Conservation (phyloP, 495 filamentous ascomycete species). For the Poronia punctata region DNA sequence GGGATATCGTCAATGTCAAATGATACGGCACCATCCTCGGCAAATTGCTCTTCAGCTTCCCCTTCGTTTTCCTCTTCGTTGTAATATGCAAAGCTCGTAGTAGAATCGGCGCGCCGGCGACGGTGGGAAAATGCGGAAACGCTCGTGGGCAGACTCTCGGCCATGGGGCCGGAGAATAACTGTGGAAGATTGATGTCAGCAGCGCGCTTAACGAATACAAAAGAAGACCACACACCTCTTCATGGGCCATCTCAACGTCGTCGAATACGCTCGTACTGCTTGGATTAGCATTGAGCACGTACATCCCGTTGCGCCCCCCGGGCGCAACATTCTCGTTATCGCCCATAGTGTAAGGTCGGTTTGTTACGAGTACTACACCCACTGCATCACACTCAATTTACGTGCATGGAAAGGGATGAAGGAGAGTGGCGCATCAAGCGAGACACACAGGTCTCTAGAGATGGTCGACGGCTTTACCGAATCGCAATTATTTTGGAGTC, state of each 20-base stretch:
- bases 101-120: constrained; percentile 69
- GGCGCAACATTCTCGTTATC: constrained; percentile 16
- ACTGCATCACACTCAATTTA: constrained; percentile 4
- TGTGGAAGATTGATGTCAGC: constrained; percentile 30
- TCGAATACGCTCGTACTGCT: constrained; percentile 81
- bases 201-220: neutral
- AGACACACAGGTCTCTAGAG: too few relatives aligned
- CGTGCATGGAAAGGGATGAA: too few relatives aligned
- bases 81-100: constrained; percentile 85
- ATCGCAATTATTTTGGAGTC: too few relatives aligned
- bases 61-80: constrained; percentile 53
- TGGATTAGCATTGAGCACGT: constrained; percentile 63
- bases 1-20: constrained; percentile 33
- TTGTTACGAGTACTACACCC: neutral
- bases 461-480: too few relatives aligned
- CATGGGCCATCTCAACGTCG: constrained; percentile 98
- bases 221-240: constrained; percentile 57
- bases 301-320: constrained; percentile 34
- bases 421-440: too few relatives aligned
- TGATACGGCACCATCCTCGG: constrained; percentile 4
- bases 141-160: constrained; percentile 90
- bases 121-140: constrained; percentile 82
- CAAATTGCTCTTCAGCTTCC: constrained; percentile 17
- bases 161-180: constrained; percentile 90
- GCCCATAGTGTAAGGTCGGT: constrained; percentile 20